Evolutionary conservation across 345 rosid species (phyloP).

Genomic region (Brassica juncea): DNA sequence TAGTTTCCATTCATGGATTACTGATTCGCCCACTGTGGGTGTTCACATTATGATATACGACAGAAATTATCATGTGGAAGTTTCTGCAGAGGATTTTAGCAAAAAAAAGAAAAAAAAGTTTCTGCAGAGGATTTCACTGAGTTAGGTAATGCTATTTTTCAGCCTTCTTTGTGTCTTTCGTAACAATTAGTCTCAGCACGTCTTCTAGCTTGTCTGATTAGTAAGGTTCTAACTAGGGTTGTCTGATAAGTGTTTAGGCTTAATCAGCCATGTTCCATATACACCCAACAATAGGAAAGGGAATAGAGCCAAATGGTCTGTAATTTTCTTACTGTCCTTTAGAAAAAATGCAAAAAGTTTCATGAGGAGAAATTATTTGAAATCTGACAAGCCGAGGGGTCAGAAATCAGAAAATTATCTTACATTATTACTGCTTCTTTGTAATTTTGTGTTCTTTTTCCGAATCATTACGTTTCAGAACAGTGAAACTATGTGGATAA

Average conservation of each 20-base stretch:
- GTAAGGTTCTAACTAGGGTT: background rate
- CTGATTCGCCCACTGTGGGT: background rate
- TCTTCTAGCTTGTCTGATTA: constrained; percentile 17
- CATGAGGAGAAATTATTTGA: constrained; percentile 5
- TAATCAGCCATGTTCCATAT: background rate
- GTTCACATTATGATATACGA: constrained; percentile 21
- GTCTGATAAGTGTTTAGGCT: background rate
- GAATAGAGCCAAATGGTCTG: background rate
- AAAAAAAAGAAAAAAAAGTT: background rate
- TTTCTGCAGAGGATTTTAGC: constrained; percentile 20
- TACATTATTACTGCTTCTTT: background rate
- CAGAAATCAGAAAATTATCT: background rate
- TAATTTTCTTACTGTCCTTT: background rate
- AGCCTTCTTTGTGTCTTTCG: constrained; percentile 19
- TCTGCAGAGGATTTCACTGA: constrained; percentile 37
- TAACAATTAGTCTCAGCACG: constrained; percentile 7
- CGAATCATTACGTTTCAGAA: background rate
- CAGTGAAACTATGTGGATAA: background rate
- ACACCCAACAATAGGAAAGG: background rate
- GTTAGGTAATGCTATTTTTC: constrained; percentile 18
- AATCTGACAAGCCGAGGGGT: constrained; percentile 23
- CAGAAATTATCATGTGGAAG: constrained; percentile 32
- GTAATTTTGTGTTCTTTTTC: background rate
- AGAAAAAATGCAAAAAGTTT: background rate
- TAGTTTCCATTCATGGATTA: background rate